Evolutionary conservation across 139 green algal genomes (phyloP).

Genomic region (Picochlorum sp.): DNA sequence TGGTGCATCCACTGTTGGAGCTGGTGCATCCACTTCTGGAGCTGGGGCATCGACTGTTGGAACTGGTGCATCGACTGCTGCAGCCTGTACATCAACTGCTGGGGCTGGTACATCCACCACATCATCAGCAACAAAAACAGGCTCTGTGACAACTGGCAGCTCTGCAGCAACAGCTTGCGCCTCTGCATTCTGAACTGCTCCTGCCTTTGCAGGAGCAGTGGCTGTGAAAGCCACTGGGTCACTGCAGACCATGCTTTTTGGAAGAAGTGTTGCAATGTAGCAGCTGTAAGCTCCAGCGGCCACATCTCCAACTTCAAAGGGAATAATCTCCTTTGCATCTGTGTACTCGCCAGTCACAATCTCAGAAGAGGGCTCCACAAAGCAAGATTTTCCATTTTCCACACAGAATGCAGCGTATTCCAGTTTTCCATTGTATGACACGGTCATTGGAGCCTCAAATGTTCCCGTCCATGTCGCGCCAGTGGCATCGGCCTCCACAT

Average conservation of each 20-base stretch:
- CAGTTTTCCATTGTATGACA: too few relatives aligned
- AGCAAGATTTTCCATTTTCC: neutral
- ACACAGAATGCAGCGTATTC: neutral
- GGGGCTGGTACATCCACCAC: neutral
- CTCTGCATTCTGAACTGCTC: too few relatives aligned
- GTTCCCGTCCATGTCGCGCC: neutral
- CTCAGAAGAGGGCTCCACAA: neutral
- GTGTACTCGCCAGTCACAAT: too few relatives aligned
- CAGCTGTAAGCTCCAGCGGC: neutral
- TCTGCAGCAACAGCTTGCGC: too few relatives aligned
- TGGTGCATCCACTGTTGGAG: too few relatives aligned
- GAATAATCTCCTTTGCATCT: too few relatives aligned
- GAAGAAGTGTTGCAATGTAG: neutral
- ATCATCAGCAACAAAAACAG: too few relatives aligned
- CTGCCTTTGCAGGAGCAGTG: neutral
- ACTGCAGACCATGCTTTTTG: neutral
- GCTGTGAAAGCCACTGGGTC: neutral
- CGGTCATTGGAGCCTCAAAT: neutral
- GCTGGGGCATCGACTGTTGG: neutral
- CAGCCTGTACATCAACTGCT: too few relatives aligned
- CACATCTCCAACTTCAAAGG: neutral
- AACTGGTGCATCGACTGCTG: neutral
- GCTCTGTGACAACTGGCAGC: too few relatives aligned
- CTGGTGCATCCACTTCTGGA: neutral
- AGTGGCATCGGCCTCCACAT: neutral